Base-by-base conservation (phyloP, 108 stramenopile genomes). In the Schizochytrium sp. region DNA sequence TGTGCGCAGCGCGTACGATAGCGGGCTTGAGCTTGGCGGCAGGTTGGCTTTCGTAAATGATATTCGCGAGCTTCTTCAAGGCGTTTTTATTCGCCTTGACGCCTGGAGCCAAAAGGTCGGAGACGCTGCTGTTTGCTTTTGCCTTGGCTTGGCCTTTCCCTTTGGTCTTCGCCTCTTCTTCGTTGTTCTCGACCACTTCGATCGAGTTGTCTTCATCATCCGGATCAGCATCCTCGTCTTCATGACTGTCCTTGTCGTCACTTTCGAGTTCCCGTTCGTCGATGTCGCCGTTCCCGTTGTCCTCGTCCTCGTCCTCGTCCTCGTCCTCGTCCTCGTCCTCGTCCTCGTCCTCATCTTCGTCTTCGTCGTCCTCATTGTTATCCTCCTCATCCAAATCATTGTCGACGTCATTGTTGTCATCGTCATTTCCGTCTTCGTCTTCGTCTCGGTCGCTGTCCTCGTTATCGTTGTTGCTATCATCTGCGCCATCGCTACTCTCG, bases 401-500 rank as follows among this genome's bases (percentile, higher is more conserved):
- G 48, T 89, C 87, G 59, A 16, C 90, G 87, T 23, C 12, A 5
- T 87, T 57, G 90, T 25, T 34, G 58, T 57, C 88, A 87, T 90
- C 16, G 5, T 53, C 83, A 34, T 83, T 87, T 23, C 83, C 57
- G n/a, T 90, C 88, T 10, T 72, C 90, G 45, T 59, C 63, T 23
- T 53, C 87, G 60, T 87, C 90, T 45, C 90, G 58, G n/a, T 88
- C 90, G n/a, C 58, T 25, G 8, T 89, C 90, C 10, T 88, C 89
- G 10, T 87, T 58, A 58, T 89, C 87, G 88, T 88, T 89, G 44
- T 44, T 25, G 28, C 92, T 90, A 72, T 83, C 83, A 14, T 89
- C 87, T 58, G 93, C 93, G 58, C 87, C 72, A 29, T 90, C 88
- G 4, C 94, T 89, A 59, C 94, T 63, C 23, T 92, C 87, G 16